Base-by-base conservation (phyloP, 148 eudicot species). In the Nyssa sinensis region DNA sequence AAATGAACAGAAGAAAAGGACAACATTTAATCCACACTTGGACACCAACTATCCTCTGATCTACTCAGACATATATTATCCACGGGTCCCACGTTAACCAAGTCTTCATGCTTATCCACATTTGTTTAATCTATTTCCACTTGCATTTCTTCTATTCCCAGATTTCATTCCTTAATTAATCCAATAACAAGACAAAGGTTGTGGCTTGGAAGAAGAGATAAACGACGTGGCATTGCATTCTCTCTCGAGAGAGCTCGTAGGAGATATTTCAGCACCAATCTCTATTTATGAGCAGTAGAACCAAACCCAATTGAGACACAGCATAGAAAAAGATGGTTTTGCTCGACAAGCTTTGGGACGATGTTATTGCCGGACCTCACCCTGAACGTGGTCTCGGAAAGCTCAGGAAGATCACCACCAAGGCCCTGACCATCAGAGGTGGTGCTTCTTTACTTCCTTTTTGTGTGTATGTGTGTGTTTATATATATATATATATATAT, bases 321-420 rank as follows among this genome's bases (percentile, higher is more conserved):
- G 51, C 21, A 72, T 19, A 27, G 19, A 44, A 57, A 25, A 24
- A 67, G 82, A 85, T 85, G 89, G 87, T 78, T 74, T 67, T 88
- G 77, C 79, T 89, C 23, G 90, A 89, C n/a, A 85, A 87, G 74
- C 78, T 91, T 1, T 91, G 96, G 96, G 96, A 91, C 47, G 96
- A 91, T 65, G 87, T 87, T 4, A 77, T 84, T 0, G 96, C 91
- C 23, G 96, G 93, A 33, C 96, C 93, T 30, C 85, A 74, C 33
- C 93, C 90, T 53, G 83, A 82, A 7, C 85, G 74, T 57, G 96
- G 89, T 65, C 88, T 91, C 27, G 88, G 69, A 81, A 86, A 89
- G 75, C 89, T 87, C 67, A 79, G 87, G 64, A 84, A 74, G 62
- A 74, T 89, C 60, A 32, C 75, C 58, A 77, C 86, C n/a, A 64